phyloP scores from a whole-genome alignment of 2,329 filamentous ascomycete species.

The Akanthomyces muscarius region DNA sequence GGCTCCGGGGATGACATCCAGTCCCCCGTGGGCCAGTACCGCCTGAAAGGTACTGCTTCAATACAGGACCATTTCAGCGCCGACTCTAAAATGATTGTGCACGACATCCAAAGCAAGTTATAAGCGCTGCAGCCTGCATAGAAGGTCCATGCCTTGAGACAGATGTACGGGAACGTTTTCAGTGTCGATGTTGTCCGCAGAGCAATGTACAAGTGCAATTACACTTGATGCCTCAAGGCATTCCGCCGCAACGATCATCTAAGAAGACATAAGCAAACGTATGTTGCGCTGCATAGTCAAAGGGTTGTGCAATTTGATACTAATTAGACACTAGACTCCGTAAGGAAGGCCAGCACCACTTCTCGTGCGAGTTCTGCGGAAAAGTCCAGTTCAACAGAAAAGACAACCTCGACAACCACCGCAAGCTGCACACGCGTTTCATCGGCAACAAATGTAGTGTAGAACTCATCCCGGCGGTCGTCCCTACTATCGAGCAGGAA shows the following conservation, averaged over 20 bases:
- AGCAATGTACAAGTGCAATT: slow-evolving; percentile 43
- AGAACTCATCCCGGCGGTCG: slow-evolving; percentile 37
- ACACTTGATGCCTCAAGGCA: slow-evolving; percentile 43
- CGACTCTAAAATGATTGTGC: slow-evolving; percentile 38
- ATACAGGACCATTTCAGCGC: slow-evolving; percentile 32
- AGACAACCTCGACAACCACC: slow-evolving; percentile 41
- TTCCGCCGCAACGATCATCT: slow-evolving; percentile 53
- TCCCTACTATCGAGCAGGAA: slow-evolving; percentile 37
- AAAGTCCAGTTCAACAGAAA: slow-evolving; percentile 40
- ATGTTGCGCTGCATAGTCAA: slow-evolving; percentile 25
- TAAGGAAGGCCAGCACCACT: slow-evolving; percentile 37
- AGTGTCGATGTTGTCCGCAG: slow-evolving; percentile 35
- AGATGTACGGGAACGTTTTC: slow-evolving; percentile 28
- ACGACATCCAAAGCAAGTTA: slow-evolving; percentile 42
- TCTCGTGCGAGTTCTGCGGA: slow-evolving; percentile 40
- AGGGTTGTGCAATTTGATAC: not conserved
- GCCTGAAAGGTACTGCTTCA: slow-evolving; percentile 29
- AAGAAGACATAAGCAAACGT: slow-evolving; percentile 53
- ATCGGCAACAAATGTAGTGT: slow-evolving; percentile 38
- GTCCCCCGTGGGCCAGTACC: slow-evolving; percentile 31
- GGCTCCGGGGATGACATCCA: slow-evolving; percentile 35
- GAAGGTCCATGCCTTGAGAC: slow-evolving; percentile 31
- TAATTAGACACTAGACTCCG: slow-evolving; percentile 28
- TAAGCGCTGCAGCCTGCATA: slow-evolving; percentile 42
- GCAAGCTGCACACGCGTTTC: slow-evolving; percentile 37